A percentile compares a stretch with the other conserved stretches of the same genome.
phyloP scores from a whole-genome alignment of 2,329 filamentous ascomycete genomes.

The Beauveria scarabaeidicola region DNA sequence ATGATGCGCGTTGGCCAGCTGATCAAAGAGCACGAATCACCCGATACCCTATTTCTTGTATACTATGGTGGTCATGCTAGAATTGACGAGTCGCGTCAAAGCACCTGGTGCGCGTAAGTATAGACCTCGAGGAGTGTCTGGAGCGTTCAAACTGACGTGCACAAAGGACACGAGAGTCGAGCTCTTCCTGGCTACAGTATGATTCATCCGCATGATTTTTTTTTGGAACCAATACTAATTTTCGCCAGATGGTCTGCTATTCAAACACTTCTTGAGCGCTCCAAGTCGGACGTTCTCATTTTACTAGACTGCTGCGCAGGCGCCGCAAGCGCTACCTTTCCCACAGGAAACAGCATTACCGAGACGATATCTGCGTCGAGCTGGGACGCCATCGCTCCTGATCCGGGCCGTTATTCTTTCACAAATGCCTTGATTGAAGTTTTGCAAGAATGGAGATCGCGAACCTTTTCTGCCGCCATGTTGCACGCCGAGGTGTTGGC shows the following conservation, averaged over 20 bases:
- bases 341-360: slow-evolving; percentile 49
- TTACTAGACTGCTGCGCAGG: slow-evolving; percentile 52
- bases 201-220: slow-evolving; percentile 4
- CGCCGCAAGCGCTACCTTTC: slow-evolving; percentile 51
- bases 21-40: slow-evolving; percentile 47
- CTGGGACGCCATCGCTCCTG: slow-evolving; percentile 53
- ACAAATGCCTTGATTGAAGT: slow-evolving; percentile 52
- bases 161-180: slow-evolving; percentile 37
- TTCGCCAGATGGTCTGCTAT: slow-evolving; percentile 47
- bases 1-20: slow-evolving; percentile 49
- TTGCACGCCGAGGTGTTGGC: slow-evolving; percentile 51
- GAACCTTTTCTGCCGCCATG: slow-evolving; percentile 51
- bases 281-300: slow-evolving; percentile 48
- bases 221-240: slow-evolving; percentile 6
- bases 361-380: slow-evolving; percentile 55
- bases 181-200: slow-evolving; percentile 48
- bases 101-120: slow-evolving; percentile 51
- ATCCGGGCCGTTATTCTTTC: slow-evolving; percentile 52
- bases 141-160: slow-evolving; percentile 10
- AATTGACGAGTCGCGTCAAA: slow-evolving; percentile 51
- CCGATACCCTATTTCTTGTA: slow-evolving; percentile 47
- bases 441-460: slow-evolving; percentile 46
- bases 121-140: too few relatives aligned
- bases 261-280: slow-evolving; percentile 49
- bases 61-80: slow-evolving; percentile 54